These are phyloP conservation scores for Geotrichum histeridarum DNA, from an alignment of 1,139 yeast species.

Conservation along the genomic window DNA sequence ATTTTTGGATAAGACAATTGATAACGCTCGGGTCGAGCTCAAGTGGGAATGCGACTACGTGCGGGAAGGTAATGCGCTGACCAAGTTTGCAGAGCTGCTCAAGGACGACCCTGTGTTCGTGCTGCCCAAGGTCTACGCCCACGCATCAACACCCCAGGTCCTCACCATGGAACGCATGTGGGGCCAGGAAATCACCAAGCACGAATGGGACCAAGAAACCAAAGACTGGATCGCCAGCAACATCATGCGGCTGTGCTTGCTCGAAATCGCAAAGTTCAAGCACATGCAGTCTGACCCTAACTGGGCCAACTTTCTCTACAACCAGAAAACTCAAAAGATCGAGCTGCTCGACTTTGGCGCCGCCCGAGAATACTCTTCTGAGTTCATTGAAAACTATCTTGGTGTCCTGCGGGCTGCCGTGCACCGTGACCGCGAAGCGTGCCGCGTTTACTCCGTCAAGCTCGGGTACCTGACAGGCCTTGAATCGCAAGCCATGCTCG, in stretches of 20 bases:
- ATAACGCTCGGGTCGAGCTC: constrained; percentile 85
- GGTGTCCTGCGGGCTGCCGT: constrained; percentile 74
- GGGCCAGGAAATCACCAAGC: constrained; percentile 78
- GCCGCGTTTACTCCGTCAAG: constrained; percentile 59
- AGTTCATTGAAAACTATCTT: constrained; percentile 66
- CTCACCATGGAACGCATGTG: constrained; percentile 86
- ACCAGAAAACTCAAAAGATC: constrained; percentile 56
- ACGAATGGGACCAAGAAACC: constrained; percentile 70
- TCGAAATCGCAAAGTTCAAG: constrained; percentile 75
- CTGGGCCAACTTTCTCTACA: constrained; percentile 95
- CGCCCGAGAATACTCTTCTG: constrained; percentile 67
- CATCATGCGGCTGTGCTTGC: constrained; percentile 78
- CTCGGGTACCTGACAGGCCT: constrained; percentile 89
- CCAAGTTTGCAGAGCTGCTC: constrained; percentile 58
- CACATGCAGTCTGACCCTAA: constrained; percentile 99
- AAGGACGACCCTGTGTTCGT: constrained; percentile 63
- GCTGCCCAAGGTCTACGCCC: constrained; percentile 78
- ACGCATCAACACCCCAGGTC: constrained; percentile 74
- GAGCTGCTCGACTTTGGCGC: constrained; percentile 96
- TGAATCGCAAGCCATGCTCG: constrained; percentile 77
- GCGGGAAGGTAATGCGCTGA: constrained; percentile 79
- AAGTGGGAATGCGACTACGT: constrained; percentile 97
- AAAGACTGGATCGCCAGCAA: constrained; percentile 78
- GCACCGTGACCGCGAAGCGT: constrained; percentile 57
- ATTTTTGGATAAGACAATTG: constrained; percentile 85